Conservation (phyloP, 192 early-diverging fungal genomes). For the Linnemannia elongata region DNA sequence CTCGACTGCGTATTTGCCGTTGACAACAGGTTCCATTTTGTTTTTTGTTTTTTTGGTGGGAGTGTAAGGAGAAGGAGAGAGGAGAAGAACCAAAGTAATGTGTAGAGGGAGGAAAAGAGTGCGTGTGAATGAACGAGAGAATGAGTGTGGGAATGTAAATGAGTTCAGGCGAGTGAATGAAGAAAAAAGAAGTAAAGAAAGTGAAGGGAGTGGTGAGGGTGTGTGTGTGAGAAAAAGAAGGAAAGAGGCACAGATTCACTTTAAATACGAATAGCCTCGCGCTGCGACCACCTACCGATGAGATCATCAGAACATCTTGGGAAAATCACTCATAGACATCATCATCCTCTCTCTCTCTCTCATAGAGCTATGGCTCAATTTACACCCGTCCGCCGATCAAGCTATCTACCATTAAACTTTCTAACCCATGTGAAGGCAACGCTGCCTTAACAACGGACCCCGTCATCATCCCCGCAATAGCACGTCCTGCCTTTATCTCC, state of each 20-base stretch:
- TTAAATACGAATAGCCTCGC: neutral
- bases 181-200: neutral
- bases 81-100: neutral
- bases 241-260: neutral
- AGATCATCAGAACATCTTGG: neutral
- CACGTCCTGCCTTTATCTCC: no score
- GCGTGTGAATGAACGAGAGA: neutral
- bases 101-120: neutral
- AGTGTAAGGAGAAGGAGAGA: neutral
- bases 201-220: neutral
- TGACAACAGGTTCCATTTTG: slow-evolving; percentile 10
- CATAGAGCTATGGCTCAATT: neutral
- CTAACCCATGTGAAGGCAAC: no score
- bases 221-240: neutral
- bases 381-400: neutral
- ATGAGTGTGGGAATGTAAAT: neutral
- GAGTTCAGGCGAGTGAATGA: neutral
- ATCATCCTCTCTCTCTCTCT: neutral
- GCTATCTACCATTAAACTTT: no score
- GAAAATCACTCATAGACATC: neutral
- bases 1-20: slow-evolving; percentile 52
- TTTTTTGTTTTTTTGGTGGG: neutral
- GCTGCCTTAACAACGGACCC: no score
- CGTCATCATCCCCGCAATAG: no score
- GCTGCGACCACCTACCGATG: neutral